These are phyloP conservation scores for Magnolia changhungtana DNA, from an alignment of 164 flowering plant species.

Conservation along the genomic window DNA sequence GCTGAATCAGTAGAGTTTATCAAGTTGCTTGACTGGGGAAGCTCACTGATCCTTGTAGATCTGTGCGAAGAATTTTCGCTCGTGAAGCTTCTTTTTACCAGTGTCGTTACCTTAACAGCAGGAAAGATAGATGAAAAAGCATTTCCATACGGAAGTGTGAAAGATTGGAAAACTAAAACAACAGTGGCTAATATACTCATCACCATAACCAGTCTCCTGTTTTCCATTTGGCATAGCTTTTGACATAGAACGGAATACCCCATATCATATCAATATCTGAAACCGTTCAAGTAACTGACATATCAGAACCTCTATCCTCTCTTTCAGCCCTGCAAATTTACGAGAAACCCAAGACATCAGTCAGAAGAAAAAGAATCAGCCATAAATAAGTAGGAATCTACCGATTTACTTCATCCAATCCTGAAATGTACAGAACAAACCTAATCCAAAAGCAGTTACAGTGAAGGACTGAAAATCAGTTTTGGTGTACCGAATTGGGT, in stretches of 20 bases:
- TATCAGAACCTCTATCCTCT: not conserved
- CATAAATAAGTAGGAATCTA: not conserved
- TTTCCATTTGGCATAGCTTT: slow-evolving; percentile 32
- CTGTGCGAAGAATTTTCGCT: slow-evolving; percentile 14
- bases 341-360: not conserved
- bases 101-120: slow-evolving; percentile 4
- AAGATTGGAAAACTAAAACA: slow-evolving; percentile 36
- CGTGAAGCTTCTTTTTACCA: slow-evolving; percentile 8
- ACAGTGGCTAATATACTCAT: slow-evolving; percentile 33
- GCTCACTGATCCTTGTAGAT: not conserved
- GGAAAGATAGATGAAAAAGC: slow-evolving; percentile 17
- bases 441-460: no score
- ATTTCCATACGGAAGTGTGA: slow-evolving; percentile 45
- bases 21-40: not conserved
- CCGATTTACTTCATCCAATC: not conserved
- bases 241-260: slow-evolving; percentile 15
- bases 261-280: slow-evolving; percentile 22
- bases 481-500: no score
- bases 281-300: not conserved
- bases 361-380: not conserved
- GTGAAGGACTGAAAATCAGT: no score
- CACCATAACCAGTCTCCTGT: slow-evolving; percentile 41
- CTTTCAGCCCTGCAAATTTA: not conserved
- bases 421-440: not conserved
- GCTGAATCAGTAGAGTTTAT: slow-evolving; percentile 2